These are phyloP conservation scores for Schoenoplectus triqueter DNA, from an alignment of 202 grass and related monocot genomes.

Conservation along the genomic window DNA sequence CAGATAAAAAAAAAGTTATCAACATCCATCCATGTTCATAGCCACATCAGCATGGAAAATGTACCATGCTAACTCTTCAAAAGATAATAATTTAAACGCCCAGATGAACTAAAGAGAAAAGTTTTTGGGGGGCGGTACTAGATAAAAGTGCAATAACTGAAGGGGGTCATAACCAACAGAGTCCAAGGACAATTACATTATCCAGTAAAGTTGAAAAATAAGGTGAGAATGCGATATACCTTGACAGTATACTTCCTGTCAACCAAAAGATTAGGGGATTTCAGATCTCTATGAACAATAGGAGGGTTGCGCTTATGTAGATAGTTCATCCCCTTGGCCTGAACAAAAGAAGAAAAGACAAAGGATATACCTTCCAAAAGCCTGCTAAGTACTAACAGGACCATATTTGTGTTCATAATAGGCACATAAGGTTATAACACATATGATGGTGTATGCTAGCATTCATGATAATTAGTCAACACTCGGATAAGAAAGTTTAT, in stretches of 20 bases:
- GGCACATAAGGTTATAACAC: neutral
- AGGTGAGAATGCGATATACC: conserved; percentile 49
- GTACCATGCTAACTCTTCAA: neutral
- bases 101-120: too few species aligned
- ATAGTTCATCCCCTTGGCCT: conserved; percentile 99
- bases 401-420: neutral
- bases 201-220: neutral
- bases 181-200: neutral
- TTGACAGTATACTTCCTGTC: conserved; percentile 99
- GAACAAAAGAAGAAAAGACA: conserved; percentile 27
- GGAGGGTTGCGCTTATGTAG: conserved; percentile 89
- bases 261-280: conserved; percentile 98
- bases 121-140: too few species aligned
- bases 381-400: neutral
- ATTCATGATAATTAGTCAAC: neutral
- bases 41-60: neutral
- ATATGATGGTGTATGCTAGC: conserved; percentile 9
- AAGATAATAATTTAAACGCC: neutral
- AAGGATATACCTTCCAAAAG: conserved; percentile 25
- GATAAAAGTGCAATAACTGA: too few species aligned
- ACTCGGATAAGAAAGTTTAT: neutral
- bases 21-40: too few species aligned
- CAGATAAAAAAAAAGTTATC: neutral
- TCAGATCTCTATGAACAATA: conserved; percentile 97
- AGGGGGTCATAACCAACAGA: neutral